A percentile compares a stretch with the other conserved stretches of the same genome.
Conservation (phyloP, 1,284 basidiomycete species). For the Omphalotus olearius region DNA sequence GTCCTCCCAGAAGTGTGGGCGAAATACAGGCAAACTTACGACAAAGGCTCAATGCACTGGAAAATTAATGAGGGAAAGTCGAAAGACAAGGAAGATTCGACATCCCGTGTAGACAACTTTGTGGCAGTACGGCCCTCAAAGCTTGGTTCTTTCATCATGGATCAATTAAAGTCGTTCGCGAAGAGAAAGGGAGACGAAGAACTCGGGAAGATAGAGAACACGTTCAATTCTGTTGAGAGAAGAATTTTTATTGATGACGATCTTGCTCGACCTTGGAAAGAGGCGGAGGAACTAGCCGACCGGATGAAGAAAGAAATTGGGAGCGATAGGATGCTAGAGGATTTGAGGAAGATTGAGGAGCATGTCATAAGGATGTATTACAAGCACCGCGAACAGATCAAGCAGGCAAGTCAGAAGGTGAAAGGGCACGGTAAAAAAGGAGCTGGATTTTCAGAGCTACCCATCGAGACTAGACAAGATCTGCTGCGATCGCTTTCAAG, state of each 20-base stretch:
- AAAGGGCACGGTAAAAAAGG: background rate
- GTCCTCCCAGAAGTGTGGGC: slow-evolving; percentile 30
- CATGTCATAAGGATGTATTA: slow-evolving; percentile 26
- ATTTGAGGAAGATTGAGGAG: slow-evolving; percentile 24
- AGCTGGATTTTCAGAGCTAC: slow-evolving; percentile 32
- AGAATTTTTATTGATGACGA: slow-evolving; percentile 26
- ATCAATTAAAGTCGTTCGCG: slow-evolving; percentile 30
- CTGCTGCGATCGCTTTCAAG: slow-evolving; percentile 37
- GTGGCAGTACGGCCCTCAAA: slow-evolving; percentile 15
- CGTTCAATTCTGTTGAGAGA: slow-evolving; percentile 19
- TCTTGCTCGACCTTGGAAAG: slow-evolving; percentile 34
- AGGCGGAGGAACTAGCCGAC: slow-evolving; percentile 21
- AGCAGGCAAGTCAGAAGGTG: background rate
- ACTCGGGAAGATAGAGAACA: slow-evolving; percentile 24
- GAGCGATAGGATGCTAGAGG: slow-evolving; percentile 17
- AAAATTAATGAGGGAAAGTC: slow-evolving; percentile 22
- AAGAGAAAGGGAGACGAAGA: slow-evolving; percentile 18
- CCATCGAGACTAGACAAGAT: slow-evolving; percentile 45
- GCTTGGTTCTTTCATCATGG: slow-evolving; percentile 45
- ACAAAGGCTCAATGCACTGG: slow-evolving; percentile 33
- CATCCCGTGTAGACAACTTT: slow-evolving; percentile 12
- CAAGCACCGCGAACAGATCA: slow-evolving; percentile 9
- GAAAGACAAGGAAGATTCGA: slow-evolving; percentile 15
- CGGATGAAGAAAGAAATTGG: slow-evolving; percentile 6
- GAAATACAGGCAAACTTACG: slow-evolving; percentile 25